Conservation (phyloP, 169 alveolate genomes). For the Cryptosporidium baileyi region DNA sequence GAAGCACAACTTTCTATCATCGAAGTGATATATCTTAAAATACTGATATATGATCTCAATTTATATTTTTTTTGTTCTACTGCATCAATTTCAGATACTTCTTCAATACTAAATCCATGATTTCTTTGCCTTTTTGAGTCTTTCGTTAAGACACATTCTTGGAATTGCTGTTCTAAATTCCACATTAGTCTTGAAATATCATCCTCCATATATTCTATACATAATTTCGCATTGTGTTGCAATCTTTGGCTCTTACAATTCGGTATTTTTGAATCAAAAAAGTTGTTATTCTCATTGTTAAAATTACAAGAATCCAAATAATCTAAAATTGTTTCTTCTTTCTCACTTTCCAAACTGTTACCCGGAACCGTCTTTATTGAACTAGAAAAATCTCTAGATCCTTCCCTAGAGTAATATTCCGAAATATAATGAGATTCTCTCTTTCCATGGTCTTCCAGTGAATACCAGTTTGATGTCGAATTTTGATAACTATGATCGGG, state of each 20-base stretch:
- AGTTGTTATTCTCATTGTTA: neutral
- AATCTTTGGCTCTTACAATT: constrained; percentile 39
- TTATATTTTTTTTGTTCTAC: constrained; percentile 56
- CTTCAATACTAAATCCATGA: constrained; percentile 64
- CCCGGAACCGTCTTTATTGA: constrained; percentile 67
- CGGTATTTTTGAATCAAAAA: constrained; percentile 10
- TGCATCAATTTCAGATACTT: constrained; percentile 42
- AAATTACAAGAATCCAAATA: neutral
- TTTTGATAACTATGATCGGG: constrained; percentile 1
- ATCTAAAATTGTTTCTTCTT: neutral
- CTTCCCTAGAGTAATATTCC: neutral
- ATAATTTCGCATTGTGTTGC: constrained; percentile 32
- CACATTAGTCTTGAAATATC: constrained; percentile 60
- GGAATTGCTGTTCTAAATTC: constrained; percentile 56
- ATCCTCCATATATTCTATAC: constrained; percentile 58
- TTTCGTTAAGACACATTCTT: constrained; percentile 57
- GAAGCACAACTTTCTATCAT: constrained; percentile 39
- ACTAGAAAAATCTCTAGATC: neutral
- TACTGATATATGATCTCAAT: constrained; percentile 5
- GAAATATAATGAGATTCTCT: neutral
- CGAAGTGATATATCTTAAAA: constrained; percentile 2
- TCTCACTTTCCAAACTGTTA: constrained; percentile 25
- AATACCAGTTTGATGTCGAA: constrained; percentile 8
- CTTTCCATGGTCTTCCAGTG: constrained; percentile 32
- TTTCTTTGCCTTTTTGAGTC: constrained; percentile 68